Conservation (phyloP, 2,329 filamentous ascomycete species). For the Fusarium sp. region DNA sequence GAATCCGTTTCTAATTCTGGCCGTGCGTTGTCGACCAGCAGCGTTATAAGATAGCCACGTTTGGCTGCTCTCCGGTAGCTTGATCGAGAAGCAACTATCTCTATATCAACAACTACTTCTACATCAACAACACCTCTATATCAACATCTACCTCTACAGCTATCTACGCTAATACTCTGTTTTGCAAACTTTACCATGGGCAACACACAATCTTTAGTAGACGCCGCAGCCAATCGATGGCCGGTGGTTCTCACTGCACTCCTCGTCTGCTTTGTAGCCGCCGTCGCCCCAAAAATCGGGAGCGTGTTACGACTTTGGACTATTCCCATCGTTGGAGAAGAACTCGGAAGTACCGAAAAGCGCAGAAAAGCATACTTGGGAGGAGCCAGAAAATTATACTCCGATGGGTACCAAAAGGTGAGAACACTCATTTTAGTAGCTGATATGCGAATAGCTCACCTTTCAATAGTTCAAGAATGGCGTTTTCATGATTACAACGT, state of each 20-base stretch:
- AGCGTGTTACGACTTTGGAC: constrained; percentile 1
- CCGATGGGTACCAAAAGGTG: constrained; percentile 29
- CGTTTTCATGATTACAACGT: constrained; percentile 34
- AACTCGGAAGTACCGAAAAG: constrained; percentile 21
- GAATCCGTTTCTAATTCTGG: neutral
- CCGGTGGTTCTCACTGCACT: constrained; percentile 8
- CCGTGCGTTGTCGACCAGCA: neutral
- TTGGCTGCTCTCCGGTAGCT: neutral
- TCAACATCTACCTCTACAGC: too few species aligned
- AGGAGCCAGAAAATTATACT: constrained; percentile 29
- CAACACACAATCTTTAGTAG: constrained; percentile 1
- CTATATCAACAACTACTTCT: too few species aligned
- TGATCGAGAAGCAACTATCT: neutral
- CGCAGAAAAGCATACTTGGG: constrained; percentile 30
- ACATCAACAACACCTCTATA: too few species aligned
- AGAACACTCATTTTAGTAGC: rapidly evolving
- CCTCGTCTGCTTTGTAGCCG: neutral
- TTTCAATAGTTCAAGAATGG: constrained; percentile 25
- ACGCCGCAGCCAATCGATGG: constrained; percentile 4
- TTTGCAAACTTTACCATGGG: neutral
- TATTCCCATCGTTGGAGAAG: constrained; percentile 19
- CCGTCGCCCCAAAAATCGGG: neutral
- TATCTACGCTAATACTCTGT: neutral
- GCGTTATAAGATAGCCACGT: neutral
- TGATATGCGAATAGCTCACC: neutral